phyloP scores from a whole-genome alignment of 306 rosid genomes.

The Lupinus albus region DNA sequence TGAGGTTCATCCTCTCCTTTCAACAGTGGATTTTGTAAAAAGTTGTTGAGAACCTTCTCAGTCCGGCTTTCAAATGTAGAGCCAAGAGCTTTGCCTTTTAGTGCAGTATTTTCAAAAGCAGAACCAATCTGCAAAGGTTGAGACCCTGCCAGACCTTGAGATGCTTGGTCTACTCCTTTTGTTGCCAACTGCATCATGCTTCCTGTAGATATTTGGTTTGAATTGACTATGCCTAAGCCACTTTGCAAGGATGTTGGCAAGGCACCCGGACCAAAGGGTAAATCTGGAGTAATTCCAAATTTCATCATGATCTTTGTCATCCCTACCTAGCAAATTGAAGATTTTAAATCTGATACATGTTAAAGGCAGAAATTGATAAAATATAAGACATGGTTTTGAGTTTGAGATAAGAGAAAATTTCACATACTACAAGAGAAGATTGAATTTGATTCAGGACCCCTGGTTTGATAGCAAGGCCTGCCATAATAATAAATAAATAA shows the following conservation, averaged over 20 bases:
- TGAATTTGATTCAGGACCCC: constrained; percentile 75
- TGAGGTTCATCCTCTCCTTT: constrained; percentile 60
- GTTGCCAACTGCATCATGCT: constrained; percentile 53
- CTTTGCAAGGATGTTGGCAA: constrained; percentile 63
- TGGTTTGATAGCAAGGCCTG: constrained; percentile 90
- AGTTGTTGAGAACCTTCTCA: constrained; percentile 73
- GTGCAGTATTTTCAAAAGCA: constrained; percentile 46
- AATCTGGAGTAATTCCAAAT: constrained; percentile 61
- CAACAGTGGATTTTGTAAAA: constrained; percentile 76
- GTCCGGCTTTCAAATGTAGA: constrained; percentile 63
- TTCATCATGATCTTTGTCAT: constrained; percentile 74
- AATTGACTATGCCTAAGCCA: constrained; percentile 47
- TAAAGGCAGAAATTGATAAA: constrained; percentile 18
- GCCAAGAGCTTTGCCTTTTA: constrained; percentile 47
- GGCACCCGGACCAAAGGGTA: constrained; percentile 57
- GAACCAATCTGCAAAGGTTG: constrained; percentile 49
- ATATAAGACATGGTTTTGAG: constrained; percentile 17
- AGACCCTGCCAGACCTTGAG: constrained; percentile 54
- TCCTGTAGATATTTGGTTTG: constrained; percentile 52
- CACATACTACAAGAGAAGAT: constrained; percentile 63
- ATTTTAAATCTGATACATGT: constrained; percentile 35
- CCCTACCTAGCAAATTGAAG: constrained; percentile 55
- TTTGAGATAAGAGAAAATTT: constrained; percentile 34
- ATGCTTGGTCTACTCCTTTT: constrained; percentile 47
- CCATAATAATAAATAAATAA: constrained; percentile 30